Evolutionary conservation across 768 basidiomycete genomes (phyloP).

Genomic region (Boletus edulis): DNA sequence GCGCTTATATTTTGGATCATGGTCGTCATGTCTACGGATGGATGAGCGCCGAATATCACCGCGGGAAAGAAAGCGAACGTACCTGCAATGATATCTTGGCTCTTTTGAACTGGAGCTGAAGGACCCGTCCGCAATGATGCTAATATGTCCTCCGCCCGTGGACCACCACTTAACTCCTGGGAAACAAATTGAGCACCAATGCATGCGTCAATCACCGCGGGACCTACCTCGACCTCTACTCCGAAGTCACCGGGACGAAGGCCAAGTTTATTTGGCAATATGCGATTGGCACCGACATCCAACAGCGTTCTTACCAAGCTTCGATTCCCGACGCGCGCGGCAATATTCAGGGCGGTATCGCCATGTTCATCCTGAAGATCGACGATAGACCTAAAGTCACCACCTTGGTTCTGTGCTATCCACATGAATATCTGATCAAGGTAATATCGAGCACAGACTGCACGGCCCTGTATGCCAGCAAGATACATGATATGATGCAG

Average conservation of each 20-base stretch:
- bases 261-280: slow-evolving; percentile 88
- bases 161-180: slow-evolving; percentile 69
- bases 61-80: slow-evolving; percentile 1
- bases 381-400: slow-evolving; percentile 75
- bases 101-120: slow-evolving; percentile 79
- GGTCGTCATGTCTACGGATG: slow-evolving; percentile 65
- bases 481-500: slow-evolving; percentile 90
- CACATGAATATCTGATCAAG: slow-evolving; percentile 86
- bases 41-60: slow-evolving; percentile 7
- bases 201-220: background rate
- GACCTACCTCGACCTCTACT: slow-evolving; percentile 80
- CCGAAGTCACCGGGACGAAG: slow-evolving; percentile 94
- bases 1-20: slow-evolving; percentile 78
- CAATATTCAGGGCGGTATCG: slow-evolving; percentile 94
- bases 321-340: slow-evolving; percentile 89
- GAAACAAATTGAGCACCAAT: background rate
- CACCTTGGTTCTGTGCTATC: slow-evolving; percentile 75
- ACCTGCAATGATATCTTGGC: slow-evolving; percentile 84
- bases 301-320: slow-evolving; percentile 82
- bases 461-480: slow-evolving; percentile 89
- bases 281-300: slow-evolving; percentile 90
- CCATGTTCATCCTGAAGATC: slow-evolving; percentile 94
- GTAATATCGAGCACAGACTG: slow-evolving; percentile 83
- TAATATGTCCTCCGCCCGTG: slow-evolving; percentile 77
- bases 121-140: slow-evolving; percentile 71